phyloP scores from a whole-genome alignment of 202 grass and related monocot species.

The Zoysia matrella region DNA sequence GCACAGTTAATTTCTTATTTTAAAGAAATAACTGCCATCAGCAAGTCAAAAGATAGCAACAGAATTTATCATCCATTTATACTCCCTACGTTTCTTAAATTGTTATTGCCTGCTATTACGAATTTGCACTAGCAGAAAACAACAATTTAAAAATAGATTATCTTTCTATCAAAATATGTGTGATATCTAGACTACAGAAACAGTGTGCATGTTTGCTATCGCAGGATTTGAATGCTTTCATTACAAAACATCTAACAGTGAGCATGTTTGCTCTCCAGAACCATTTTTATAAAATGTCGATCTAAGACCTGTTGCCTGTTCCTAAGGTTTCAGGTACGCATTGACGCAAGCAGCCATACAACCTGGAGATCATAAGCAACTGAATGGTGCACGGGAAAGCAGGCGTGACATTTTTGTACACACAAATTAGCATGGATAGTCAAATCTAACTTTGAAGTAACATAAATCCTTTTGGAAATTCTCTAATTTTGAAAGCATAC shows the following conservation, averaged over 20 bases:
- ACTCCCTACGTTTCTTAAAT: no score
- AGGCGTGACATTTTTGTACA: neutral
- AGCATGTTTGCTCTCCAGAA: neutral
- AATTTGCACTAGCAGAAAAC: no score
- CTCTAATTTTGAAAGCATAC: neutral
- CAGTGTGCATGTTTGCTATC: neutral
- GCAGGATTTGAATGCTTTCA: neutral
- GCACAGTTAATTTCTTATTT: neutral
- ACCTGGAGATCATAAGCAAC: no score
- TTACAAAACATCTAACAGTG: neutral
- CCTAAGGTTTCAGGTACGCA: neutral
- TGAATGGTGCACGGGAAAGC: no score
- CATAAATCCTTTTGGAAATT: neutral
- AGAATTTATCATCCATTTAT: neutral
- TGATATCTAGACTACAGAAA: neutral
- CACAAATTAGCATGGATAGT: neutral
- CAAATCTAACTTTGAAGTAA: neutral
- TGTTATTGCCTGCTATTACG: no score
- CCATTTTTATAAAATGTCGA: neutral
- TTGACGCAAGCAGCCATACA: neutral
- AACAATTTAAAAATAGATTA: no score
- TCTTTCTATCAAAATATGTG: neutral
- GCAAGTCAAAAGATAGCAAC: neutral
- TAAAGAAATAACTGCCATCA: neutral
- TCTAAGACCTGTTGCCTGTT: neutral